Evolutionary conservation across 2,329 filamentous ascomycete genomes (phyloP).

Genomic region (Aspergillus jensenii): DNA sequence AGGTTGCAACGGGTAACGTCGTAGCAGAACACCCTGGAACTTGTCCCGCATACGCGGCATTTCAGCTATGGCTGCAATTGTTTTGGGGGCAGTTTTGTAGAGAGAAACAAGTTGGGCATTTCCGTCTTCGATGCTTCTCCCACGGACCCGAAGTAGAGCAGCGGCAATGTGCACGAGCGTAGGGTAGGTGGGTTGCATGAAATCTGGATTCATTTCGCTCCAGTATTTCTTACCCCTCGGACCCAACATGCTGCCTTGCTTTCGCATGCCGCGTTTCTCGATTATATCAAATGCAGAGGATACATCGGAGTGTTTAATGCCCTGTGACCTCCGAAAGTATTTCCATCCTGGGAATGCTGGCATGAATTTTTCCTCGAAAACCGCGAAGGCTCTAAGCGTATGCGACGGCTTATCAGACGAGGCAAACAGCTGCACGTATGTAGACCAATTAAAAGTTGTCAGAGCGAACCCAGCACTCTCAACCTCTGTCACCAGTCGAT

Average conservation of each 20-base stretch:
- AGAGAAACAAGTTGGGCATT: conserved; percentile 29
- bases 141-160: conserved; percentile 38
- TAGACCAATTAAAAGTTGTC: conserved; percentile 78
- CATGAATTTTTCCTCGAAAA: conserved; percentile 79
- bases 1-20: conserved; percentile 27
- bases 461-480: conserved; percentile 68
- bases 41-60: conserved; percentile 44
- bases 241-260: conserved; percentile 29
- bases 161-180: conserved; percentile 45
- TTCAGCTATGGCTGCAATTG: conserved; percentile 34
- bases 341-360: conserved; percentile 74
- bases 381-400: conserved; percentile 60
- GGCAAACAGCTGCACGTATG: conserved; percentile 68
- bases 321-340: conserved; percentile 34
- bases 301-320: conserved; percentile 28
- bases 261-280: conserved; percentile 24
- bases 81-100: conserved; percentile 33
- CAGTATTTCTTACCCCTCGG: conserved; percentile 33
- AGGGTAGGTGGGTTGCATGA: conserved; percentile 45
- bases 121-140: conserved; percentile 35
- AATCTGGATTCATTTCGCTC: conserved; percentile 38
- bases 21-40: conserved; percentile 42
- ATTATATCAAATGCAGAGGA: conserved; percentile 32
- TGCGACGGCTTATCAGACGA: conserved; percentile 58
- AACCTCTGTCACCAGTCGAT: conserved; percentile 56